Conservation (phyloP, 2,329 filamentous ascomycete genomes). For the Botrytis paeoniae region DNA sequence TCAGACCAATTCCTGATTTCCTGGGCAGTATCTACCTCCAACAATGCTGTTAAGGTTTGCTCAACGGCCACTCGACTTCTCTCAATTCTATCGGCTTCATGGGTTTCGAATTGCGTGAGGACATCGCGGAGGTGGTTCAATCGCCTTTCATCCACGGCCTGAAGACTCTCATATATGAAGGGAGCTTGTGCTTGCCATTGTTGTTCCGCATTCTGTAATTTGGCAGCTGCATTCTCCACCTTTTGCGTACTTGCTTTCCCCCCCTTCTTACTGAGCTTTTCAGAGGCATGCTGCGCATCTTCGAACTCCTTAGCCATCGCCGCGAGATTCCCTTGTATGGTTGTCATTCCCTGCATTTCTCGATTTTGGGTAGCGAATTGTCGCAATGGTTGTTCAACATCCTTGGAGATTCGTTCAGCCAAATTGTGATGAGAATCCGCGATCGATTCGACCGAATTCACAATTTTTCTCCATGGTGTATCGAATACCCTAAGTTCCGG, state of each 20-base stretch:
- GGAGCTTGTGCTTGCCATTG: constrained; percentile 95
- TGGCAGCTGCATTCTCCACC: constrained; percentile 68
- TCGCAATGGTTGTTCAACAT: constrained; percentile 82
- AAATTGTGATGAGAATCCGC: constrained; percentile 81
- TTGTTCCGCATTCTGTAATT: constrained; percentile 72
- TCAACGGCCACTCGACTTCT: constrained; percentile 71
- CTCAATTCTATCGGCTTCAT: constrained; percentile 85
- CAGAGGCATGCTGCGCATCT: constrained; percentile 76
- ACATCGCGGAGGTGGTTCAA: constrained; percentile 87
- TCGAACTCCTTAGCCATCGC: constrained; percentile 82
- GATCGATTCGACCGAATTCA: constrained; percentile 73
- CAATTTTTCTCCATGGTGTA: constrained; percentile 83
- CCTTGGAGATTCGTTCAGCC: constrained; percentile 77
- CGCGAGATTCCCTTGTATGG: constrained; percentile 77
- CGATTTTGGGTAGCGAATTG: constrained; percentile 67
- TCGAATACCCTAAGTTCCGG: constrained; percentile 72
- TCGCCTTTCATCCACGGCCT: constrained; percentile 84
- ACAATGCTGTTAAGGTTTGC: constrained; percentile 72
- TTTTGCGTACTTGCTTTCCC: constrained; percentile 73
- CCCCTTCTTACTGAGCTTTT: constrained; percentile 78
- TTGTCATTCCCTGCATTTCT: constrained; percentile 77
- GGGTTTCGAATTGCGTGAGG: constrained; percentile 88
- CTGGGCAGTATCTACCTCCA: constrained; percentile 82
- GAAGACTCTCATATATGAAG: constrained; percentile 89
- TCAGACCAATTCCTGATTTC: constrained; percentile 75